These are phyloP conservation scores for Amanita exitialis DNA, from an alignment of 768 basidiomycete genomes.

Conservation along the genomic window DNA sequence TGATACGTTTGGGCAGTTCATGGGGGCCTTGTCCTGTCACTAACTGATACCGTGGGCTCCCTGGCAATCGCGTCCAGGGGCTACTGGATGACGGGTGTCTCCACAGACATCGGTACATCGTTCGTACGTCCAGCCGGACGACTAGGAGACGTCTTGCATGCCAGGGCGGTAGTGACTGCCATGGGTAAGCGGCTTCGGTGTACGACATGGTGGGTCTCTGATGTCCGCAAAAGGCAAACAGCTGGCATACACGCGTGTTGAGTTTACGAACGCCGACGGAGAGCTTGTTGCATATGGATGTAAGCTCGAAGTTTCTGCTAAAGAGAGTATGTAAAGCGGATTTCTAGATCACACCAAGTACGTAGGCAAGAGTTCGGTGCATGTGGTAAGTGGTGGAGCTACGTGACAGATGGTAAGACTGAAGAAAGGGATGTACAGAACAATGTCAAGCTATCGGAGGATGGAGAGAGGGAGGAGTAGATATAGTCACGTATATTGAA, in stretches of 20 bases:
- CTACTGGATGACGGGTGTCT: conserved; percentile 82
- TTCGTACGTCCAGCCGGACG: conserved; percentile 74
- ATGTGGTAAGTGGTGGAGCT: conserved; percentile 22
- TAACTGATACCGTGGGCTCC: conserved; percentile 80
- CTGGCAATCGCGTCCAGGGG: conserved; percentile 77
- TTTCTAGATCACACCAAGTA: conserved; percentile 76
- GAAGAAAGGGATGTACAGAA: conserved; percentile 29
- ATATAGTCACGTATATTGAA: background rate
- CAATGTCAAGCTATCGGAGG: conserved; percentile 70
- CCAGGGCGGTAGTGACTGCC: conserved; percentile 56
- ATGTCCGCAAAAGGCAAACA: conserved; percentile 46
- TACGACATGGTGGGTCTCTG: background rate
- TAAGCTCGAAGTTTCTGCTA: conserved; percentile 24
- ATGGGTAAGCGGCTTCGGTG: conserved; percentile 37
- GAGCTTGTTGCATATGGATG: conserved; percentile 76
- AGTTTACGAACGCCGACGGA: conserved; percentile 57
- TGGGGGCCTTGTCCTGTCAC: conserved; percentile 70
- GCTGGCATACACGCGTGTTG: conserved; percentile 72
- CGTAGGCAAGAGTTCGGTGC: conserved; percentile 55
- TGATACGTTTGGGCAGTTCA: conserved; percentile 43
- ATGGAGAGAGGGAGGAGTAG: conserved; percentile 61
- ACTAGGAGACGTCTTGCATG: conserved; percentile 54
- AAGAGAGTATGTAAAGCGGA: conserved; percentile 4
- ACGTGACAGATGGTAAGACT: background rate
- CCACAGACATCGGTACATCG: conserved; percentile 71